Conservation (phyloP, 2,329 filamentous ascomycete species). For the Macroventuria anomochaeta region DNA sequence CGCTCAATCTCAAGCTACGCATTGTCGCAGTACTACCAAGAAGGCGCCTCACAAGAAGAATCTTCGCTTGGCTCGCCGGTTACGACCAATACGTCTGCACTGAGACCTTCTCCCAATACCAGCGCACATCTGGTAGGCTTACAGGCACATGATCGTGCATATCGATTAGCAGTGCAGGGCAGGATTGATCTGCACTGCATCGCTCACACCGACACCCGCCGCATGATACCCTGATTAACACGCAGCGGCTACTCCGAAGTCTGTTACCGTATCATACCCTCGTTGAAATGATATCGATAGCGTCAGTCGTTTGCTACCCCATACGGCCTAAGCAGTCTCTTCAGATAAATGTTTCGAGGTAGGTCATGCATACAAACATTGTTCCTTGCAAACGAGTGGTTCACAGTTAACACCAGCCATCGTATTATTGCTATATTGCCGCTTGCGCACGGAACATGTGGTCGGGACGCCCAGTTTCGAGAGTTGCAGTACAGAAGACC, state of each 20-base stretch:
- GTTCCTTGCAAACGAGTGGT: too few relatives aligned
- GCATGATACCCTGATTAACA: not conserved
- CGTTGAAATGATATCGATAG: too few relatives aligned
- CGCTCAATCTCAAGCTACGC: too few relatives aligned
- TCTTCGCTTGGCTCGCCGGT: not conserved
- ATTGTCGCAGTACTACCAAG: too few relatives aligned
- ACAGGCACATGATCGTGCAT: not conserved
- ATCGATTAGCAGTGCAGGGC: not conserved
- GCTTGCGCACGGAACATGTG: too few relatives aligned
- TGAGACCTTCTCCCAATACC: not conserved
- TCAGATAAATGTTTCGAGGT: too few relatives aligned
- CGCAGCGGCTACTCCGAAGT: not conserved
- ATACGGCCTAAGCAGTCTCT: not conserved
- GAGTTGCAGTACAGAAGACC: too few relatives aligned
- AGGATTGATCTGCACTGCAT: not conserved
- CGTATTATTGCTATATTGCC: too few relatives aligned
- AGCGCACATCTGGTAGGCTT: not conserved
- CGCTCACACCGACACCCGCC: not conserved
- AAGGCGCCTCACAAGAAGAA: not conserved
- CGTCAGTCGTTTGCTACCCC: too few relatives aligned
- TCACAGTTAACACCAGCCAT: too few relatives aligned
- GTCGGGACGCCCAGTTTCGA: too few relatives aligned
- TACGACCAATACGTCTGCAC: not conserved
- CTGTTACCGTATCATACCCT: not conserved
- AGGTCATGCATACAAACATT: too few relatives aligned